Evolutionary conservation across 2,329 filamentous ascomycete species (phyloP).

Genomic region (Fusarium longipes): DNA sequence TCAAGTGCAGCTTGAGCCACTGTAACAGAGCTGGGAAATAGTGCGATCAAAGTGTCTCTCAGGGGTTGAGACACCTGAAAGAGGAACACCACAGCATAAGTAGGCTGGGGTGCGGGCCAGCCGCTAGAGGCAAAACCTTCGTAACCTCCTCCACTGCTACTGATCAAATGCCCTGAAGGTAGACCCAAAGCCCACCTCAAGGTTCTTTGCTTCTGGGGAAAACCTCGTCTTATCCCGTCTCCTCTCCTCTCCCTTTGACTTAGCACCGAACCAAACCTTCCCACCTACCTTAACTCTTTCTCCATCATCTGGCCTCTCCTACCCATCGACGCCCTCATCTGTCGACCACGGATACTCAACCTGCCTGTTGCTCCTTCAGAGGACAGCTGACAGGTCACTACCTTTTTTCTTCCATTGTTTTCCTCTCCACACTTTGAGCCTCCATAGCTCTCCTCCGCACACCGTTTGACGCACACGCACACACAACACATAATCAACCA

Average conservation of each 20-base stretch:
- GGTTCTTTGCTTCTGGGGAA: slow-evolving; percentile 51
- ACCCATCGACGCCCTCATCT: slow-evolving; percentile 48
- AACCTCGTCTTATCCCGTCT: slow-evolving; percentile 53
- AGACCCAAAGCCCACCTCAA: slow-evolving; percentile 36
- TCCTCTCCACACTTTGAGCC: slow-evolving; percentile 49
- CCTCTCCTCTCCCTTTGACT: slow-evolving; percentile 48
- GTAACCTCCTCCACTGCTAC: slow-evolving; percentile 46
- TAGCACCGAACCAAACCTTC: slow-evolving; percentile 40
- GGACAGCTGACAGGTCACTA: slow-evolving; percentile 54
- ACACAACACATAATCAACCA: slow-evolving; percentile 52
- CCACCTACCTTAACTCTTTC: slow-evolving; percentile 21
- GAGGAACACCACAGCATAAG: slow-evolving; percentile 19
- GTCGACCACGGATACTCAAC: slow-evolving; percentile 47
- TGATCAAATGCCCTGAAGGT: slow-evolving; percentile 27
- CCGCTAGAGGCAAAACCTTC: slow-evolving; percentile 54
- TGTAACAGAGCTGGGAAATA: slow-evolving; percentile 39
- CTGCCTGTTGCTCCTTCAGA: slow-evolving; percentile 52
- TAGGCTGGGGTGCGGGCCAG: slow-evolving; percentile 30
- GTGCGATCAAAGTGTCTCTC: slow-evolving; percentile 28
- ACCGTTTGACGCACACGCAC: slow-evolving; percentile 34
- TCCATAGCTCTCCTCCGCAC: slow-evolving; percentile 45
- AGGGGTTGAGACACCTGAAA: slow-evolving; percentile 24
- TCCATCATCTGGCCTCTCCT: slow-evolving; percentile 46
- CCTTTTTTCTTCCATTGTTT: slow-evolving; percentile 38
- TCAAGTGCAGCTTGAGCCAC: slow-evolving; percentile 28